phyloP scores from a whole-genome alignment of 1,284 basidiomycete species.

The Earliella scabrosa region DNA sequence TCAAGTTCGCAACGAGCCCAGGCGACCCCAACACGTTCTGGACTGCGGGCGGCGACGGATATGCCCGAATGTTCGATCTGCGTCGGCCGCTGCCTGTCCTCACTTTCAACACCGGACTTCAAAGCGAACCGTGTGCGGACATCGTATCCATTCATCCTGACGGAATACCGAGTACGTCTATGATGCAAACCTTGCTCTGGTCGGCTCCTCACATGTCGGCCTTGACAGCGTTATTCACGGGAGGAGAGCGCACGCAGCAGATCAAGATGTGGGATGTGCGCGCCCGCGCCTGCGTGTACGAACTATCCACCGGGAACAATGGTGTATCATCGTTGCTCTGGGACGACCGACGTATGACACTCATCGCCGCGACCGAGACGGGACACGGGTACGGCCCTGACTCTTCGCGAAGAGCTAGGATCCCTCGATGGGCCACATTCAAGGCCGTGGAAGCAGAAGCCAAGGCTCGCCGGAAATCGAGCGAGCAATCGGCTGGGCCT shows the following conservation, averaged over 20 bases:
- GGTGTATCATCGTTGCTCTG: conserved; percentile 37
- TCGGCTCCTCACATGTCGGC: too few species aligned
- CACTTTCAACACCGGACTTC: conserved; percentile 29
- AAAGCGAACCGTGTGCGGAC: conserved; percentile 17
- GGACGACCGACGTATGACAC: conserved; percentile 33
- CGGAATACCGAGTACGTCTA: conserved; percentile 30
- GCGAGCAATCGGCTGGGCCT: too few species aligned
- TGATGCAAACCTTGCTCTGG: too few species aligned
- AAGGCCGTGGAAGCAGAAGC: too few species aligned
- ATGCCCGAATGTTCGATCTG: conserved; percentile 43
- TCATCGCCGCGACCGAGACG: conserved; percentile 39
- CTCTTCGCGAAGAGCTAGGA: too few species aligned
- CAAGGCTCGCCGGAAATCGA: too few species aligned
- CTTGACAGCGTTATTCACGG: conserved; percentile 42
- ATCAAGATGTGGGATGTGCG: conserved; percentile 46
- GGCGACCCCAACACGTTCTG: conserved; percentile 42
- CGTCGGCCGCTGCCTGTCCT: conserved; percentile 34
- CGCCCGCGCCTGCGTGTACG: conserved; percentile 38
- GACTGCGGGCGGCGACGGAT: conserved; percentile 42
- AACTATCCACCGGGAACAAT: conserved; percentile 47
- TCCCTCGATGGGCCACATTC: too few species aligned
- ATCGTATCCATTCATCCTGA: conserved; percentile 31
- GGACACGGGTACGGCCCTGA: too few species aligned
- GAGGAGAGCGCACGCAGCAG: conserved; percentile 31
- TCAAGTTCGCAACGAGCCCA: conserved; percentile 36